Conservation (phyloP, 305 asterid species). For the Fraxinus greggii region DNA sequence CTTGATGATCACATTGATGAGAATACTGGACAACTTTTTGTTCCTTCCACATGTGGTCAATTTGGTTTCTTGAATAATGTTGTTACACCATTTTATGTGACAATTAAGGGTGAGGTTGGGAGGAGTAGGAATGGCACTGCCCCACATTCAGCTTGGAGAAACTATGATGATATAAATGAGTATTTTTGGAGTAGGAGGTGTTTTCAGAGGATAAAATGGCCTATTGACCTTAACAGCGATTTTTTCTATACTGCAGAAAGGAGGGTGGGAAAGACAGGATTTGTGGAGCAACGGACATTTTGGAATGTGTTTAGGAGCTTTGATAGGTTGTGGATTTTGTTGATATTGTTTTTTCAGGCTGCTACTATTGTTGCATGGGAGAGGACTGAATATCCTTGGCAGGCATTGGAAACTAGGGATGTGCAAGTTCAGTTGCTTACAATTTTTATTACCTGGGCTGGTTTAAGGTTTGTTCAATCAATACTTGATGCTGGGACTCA, state of each 20-base stretch:
- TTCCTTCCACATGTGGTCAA: slow-evolving; percentile 64
- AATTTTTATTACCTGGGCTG: slow-evolving; percentile 87
- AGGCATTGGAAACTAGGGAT: slow-evolving; percentile 63
- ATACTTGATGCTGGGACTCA: slow-evolving; percentile 97
- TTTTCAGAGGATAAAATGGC: slow-evolving; percentile 82
- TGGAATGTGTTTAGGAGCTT: slow-evolving; percentile 93
- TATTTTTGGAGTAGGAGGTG: slow-evolving; percentile 86
- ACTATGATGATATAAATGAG: slow-evolving; percentile 93
- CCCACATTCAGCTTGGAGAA: slow-evolving; percentile 97
- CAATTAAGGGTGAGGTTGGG: slow-evolving; percentile 67
- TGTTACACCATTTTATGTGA: slow-evolving; percentile 63
- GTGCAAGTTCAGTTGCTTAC: slow-evolving; percentile 82
- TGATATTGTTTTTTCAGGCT: slow-evolving; percentile 87
- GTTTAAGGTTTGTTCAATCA: slow-evolving; percentile 75
- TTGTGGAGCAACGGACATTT: slow-evolving; percentile 94
- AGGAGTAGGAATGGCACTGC: slow-evolving; percentile 92
- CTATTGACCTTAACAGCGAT: slow-evolving; percentile 56
- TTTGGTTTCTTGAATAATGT: slow-evolving; percentile 61
- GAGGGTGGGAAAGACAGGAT: slow-evolving; percentile 92
- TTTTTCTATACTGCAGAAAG: slow-evolving; percentile 49
- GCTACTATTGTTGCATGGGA: slow-evolving; percentile 86
- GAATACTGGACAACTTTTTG: slow-evolving; percentile 55
- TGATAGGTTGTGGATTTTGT: slow-evolving; percentile 86
- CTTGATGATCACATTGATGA: slow-evolving; percentile 75
- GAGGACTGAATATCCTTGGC: slow-evolving; percentile 67